These are phyloP conservation scores for Podila epigama DNA, from an alignment of 192 early-diverging fungal genomes.

Conservation along the genomic window DNA sequence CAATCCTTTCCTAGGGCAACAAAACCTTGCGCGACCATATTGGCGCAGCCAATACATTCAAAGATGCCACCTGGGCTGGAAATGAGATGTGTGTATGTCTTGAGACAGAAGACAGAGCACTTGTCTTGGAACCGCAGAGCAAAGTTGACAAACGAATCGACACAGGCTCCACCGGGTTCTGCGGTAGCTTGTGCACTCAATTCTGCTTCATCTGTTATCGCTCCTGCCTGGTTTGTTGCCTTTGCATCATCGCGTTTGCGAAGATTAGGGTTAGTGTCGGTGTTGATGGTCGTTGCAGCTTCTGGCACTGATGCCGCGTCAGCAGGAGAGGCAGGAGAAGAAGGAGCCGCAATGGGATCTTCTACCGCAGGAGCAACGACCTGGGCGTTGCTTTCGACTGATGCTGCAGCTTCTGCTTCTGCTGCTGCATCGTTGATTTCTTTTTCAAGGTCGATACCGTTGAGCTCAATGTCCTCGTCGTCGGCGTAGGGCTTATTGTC, in stretches of 20 bases:
- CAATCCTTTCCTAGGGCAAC: slow-evolving; percentile 18
- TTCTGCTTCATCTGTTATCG: neutral
- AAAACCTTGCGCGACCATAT: slow-evolving; percentile 12
- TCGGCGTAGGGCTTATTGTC: neutral
- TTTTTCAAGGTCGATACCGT: neutral
- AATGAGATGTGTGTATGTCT: slow-evolving; percentile 3
- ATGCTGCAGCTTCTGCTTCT: neutral
- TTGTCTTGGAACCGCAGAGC: slow-evolving; percentile 26
- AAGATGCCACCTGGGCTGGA: slow-evolving; percentile 1
- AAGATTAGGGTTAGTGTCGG: neutral
- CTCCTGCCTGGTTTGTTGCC: neutral
- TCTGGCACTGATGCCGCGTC: neutral
- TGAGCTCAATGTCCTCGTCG: neutral
- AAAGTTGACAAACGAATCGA: slow-evolving; percentile 37
- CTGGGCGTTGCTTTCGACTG: too few relatives aligned
- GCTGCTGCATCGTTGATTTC: neutral
- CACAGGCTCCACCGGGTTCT: slow-evolving; percentile 11
- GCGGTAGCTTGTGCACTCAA: neutral
- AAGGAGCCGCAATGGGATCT: too few relatives aligned
- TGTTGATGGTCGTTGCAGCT: neutral
- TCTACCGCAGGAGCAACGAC: too few relatives aligned
- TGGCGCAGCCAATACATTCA: slow-evolving; percentile 24
- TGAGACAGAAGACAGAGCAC: slow-evolving; percentile 25
- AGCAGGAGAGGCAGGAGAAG: neutral
- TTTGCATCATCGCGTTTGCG: slow-evolving; percentile 9